Conservation (phyloP, 768 basidiomycete species). For the Leucocoprinus leucothites region DNA sequence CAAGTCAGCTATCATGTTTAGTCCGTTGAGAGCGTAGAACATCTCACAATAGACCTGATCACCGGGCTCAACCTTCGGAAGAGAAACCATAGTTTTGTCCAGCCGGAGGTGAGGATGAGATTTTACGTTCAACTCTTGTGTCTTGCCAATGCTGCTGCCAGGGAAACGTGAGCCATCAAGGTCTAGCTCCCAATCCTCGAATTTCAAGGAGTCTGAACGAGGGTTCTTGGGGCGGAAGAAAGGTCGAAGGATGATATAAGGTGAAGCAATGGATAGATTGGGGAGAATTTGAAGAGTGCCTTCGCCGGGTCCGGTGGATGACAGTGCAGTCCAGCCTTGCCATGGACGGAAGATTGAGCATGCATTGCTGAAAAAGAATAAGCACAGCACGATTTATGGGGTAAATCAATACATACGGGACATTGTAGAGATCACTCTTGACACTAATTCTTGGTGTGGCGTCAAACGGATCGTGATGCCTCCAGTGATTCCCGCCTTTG, state of each 20-base stretch:
- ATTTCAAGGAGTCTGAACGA: constrained; percentile 27
- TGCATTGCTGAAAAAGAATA: constrained; percentile 45
- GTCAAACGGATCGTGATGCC: constrained; percentile 48
- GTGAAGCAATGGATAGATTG: constrained; percentile 47
- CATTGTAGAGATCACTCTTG: constrained; percentile 59
- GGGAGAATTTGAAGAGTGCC: constrained; percentile 67
- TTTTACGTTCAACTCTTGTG: constrained; percentile 50
- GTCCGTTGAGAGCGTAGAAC: not conserved
- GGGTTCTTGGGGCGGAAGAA: constrained; percentile 49
- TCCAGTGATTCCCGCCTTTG: constrained; percentile 42
- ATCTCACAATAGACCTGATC: constrained; percentile 57
- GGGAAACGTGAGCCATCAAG: constrained; percentile 50
- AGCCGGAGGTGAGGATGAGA: constrained; percentile 67
- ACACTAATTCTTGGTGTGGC: constrained; percentile 44
- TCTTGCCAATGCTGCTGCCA: constrained; percentile 48
- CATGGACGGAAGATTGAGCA: constrained; percentile 55
- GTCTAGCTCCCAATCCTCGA: constrained; percentile 56
- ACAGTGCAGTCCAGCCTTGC: constrained; percentile 58
- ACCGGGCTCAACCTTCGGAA: constrained; percentile 58
- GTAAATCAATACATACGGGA: constrained; percentile 38
- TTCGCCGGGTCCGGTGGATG: constrained; percentile 51
- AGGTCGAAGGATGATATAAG: constrained; percentile 63
- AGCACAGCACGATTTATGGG: constrained; percentile 12
- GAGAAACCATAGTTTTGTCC: constrained; percentile 50
- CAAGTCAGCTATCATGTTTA: constrained; percentile 33